Evolutionary conservation across 768 basidiomycete genomes (phyloP), one percentile per base, ranked within the genome.

Genomic region (Trametes cingulata): DNA sequence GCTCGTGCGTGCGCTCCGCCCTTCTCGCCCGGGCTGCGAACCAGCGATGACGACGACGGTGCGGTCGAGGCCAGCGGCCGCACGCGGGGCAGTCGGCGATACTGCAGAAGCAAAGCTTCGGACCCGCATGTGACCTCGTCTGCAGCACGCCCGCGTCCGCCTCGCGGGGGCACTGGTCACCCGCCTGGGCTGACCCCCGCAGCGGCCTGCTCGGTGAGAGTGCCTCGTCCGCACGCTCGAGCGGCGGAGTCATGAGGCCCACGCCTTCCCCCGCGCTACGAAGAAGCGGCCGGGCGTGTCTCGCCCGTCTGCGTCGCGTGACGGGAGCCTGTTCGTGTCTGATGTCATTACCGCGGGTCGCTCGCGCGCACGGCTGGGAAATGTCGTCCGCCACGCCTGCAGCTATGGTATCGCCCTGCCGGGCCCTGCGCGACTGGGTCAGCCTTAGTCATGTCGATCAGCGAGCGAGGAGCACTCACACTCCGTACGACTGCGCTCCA

Each of bases 201-300:
- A 29, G 24, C 29, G 29, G 39, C 27, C 56, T 41, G 49, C 29
- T 9, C 56, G 56, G 48, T 35, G 56, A 50, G 56, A 42, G 47
- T 14, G 47, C 29, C 56, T 27, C 47, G 46, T 22, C 33, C 48
- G 40, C 56, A 42, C 48, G 40, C 42, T 20, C 47, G 43, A 42
- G 43, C 45, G 36, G 33, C 20, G 51, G n/a, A 51, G 52, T 60
- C 58, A 60, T 54, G 58, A 48, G 58, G 58, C 58, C 58, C 35
- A 19, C 50, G 58, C 29, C 15, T 47, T 39, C 22, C 40, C 50
- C 57, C 57, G 50, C 42, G 50, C 50, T 47, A 37, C 50, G 51
- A 29, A 52, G 58, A 48, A 48, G 36, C 46, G 37, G 46, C 52
- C 15, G 52, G 27, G 52, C 41, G 52, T 54, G 52, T 25, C 52